Evolutionary conservation across 1,139 yeast genomes (phyloP).

Genomic region (Pichiaceae sp.): DNA sequence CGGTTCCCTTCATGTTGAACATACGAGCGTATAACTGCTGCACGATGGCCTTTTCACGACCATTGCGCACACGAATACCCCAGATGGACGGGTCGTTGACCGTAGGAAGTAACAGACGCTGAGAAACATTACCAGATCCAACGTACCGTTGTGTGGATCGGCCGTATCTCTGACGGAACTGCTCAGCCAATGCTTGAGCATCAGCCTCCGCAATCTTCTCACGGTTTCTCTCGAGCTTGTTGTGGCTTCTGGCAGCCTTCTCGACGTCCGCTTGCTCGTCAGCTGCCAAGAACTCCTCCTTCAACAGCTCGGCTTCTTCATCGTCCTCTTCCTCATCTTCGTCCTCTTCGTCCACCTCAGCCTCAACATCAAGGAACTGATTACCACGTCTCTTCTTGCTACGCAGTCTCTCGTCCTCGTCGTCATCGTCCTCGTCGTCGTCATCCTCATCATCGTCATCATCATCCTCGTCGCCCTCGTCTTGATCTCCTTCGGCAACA

Average conservation of each 20-base stretch:
- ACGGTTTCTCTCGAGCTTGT: conserved; percentile 86
- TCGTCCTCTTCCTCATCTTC: conserved; percentile 87
- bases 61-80: conserved; percentile 91
- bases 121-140: conserved; percentile 90
- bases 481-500: conserved; percentile 10
- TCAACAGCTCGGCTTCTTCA: conserved; percentile 79
- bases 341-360: conserved; percentile 97
- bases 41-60: conserved; percentile 87
- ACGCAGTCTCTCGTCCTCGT: conserved; percentile 33
- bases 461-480: conserved; percentile 35
- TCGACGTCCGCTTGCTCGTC: conserved; percentile 56
- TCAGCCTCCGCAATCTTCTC: conserved; percentile 90
- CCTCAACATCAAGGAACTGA: conserved; percentile 96
- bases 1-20: conserved; percentile 58
- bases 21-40: conserved; percentile 44
- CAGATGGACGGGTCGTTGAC: conserved; percentile 95
- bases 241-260: conserved; percentile 66
- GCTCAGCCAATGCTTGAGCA: conserved; percentile 90
- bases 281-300: conserved; percentile 66
- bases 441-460: conserved; percentile 61
- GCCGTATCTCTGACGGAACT: conserved; percentile 87
- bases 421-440: conserved; percentile 49
- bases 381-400: conserved; percentile 63
- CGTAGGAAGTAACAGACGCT: conserved; percentile 85
- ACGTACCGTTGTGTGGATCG: conserved; percentile 78